Percentiles rank a stretch among this genome's conserved stretches.
phyloP scores from a whole-genome alignment of 305 asterid genomes.

The Solanum chacoense region DNA sequence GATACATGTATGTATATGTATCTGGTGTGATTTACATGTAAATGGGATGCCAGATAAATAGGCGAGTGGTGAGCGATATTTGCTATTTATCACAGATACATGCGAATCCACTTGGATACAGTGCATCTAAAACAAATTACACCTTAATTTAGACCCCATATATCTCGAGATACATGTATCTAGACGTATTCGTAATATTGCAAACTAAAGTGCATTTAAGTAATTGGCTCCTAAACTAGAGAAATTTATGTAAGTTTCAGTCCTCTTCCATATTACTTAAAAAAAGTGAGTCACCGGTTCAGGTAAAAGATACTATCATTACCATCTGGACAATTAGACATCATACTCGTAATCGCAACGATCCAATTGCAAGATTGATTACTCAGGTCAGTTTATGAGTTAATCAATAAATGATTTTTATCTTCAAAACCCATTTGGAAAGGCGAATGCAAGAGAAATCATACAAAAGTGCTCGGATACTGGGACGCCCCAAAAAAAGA shows the following conservation, averaged over 20 bases:
- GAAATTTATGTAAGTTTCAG: no score
- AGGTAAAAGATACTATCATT: background rate
- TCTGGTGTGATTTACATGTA: background rate
- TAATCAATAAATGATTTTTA: background rate
- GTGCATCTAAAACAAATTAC: no score
- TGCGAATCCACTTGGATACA: background rate
- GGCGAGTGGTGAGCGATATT: no score
- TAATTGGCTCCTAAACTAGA: background rate
- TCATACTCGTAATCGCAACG: background rate
- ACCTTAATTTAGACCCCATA: background rate
- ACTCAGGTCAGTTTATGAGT: background rate
- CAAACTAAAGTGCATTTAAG: background rate
- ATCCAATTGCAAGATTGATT: background rate
- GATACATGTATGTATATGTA: background rate
- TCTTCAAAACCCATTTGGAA: background rate
- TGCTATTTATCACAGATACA: background rate
- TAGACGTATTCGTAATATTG: background rate
- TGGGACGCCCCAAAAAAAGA: background rate
- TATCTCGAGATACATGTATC: background rate
- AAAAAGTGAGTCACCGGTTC: background rate
- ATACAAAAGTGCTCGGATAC: background rate
- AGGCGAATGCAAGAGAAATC: background rate
- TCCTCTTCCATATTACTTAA: background rate
- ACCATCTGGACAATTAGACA: background rate
- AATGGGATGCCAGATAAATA: no score